Conservation (phyloP, 2,329 filamentous ascomycete genomes). For the Cercospora berteroae region DNA sequence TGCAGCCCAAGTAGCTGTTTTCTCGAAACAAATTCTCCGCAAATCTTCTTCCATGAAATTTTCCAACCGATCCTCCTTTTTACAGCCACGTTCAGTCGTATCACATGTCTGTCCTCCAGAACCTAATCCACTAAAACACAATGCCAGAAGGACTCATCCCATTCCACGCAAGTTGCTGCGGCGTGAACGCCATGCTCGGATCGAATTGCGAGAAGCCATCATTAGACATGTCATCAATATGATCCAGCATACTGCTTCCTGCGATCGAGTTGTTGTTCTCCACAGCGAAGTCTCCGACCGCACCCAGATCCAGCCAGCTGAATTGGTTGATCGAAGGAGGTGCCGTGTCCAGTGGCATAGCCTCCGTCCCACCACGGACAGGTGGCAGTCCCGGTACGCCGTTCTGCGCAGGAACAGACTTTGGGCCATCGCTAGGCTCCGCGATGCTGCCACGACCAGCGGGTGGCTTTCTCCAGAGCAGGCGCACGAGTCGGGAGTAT, state of each 20-base stretch:
- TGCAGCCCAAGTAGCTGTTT: neutral
- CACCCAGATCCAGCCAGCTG: constrained; percentile 61
- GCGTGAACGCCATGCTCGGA: constrained; percentile 30
- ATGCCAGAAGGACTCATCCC: constrained; percentile 30
- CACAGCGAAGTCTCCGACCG: constrained; percentile 56
- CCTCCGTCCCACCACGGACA: constrained; percentile 7
- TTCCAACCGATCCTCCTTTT: no score
- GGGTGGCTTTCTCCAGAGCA: constrained; percentile 55
- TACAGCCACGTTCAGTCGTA: no score
- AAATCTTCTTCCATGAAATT: no score
- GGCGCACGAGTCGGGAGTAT: constrained; percentile 59
- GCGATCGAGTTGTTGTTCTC: constrained; percentile 35
- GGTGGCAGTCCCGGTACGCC: constrained; percentile 14
- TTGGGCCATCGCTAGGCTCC: constrained; percentile 25
- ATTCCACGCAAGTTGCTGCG: constrained; percentile 31
- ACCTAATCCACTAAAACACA: constrained; percentile 25
- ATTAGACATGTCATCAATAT: constrained; percentile 32
- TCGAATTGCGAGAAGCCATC: constrained; percentile 35
- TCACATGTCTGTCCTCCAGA: neutral
- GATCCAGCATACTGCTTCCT: constrained; percentile 32
- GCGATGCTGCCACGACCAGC: constrained; percentile 28
- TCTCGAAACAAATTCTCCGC: no score
- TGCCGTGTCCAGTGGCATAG: constrained; percentile 23
- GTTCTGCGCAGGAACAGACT: constrained; percentile 18
- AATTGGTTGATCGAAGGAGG: constrained; percentile 52